A percentile compares a stretch with the other conserved stretches of the same genome.
phyloP scores from a whole-genome alignment of 179 eudicot genomes.

The Beta macrorhiza region DNA sequence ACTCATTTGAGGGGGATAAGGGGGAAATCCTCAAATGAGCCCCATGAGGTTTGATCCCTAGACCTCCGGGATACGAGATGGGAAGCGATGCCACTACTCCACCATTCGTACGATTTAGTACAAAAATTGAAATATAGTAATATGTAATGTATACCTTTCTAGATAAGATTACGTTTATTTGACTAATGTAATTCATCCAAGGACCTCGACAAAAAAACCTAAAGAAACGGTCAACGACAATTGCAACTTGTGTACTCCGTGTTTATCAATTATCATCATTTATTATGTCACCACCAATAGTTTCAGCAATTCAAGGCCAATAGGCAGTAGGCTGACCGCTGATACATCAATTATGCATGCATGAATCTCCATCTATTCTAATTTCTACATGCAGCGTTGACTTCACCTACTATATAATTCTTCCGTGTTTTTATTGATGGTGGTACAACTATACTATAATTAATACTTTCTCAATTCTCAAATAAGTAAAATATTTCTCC shows the following conservation, averaged over 20 bases:
- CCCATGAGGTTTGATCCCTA: no score
- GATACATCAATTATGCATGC: not conserved
- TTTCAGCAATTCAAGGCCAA: conserved; percentile 7
- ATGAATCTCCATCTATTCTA: no score
- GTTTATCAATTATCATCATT: not conserved
- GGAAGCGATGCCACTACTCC: no score
- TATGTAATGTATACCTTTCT: not conserved
- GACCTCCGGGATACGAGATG: no score
- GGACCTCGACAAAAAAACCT: not conserved
- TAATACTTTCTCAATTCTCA: no score
- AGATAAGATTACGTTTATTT: not conserved
- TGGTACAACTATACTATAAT: no score
- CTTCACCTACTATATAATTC: not conserved
- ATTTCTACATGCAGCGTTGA: not conserved
- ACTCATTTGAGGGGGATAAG: no score
- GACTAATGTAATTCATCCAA: not conserved
- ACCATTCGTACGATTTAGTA: no score
- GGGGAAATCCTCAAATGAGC: no score
- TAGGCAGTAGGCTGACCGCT: not conserved
- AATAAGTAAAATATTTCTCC: no score
- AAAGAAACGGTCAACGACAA: not conserved
- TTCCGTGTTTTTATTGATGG: no score
- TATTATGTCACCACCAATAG: not conserved
- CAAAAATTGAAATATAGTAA: no score
- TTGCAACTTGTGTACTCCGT: not conserved